Evolutionary conservation across 208 protist species (phyloP), one percentile per base, ranked within the genome.

Genomic region (Leishmania major): DNA sequence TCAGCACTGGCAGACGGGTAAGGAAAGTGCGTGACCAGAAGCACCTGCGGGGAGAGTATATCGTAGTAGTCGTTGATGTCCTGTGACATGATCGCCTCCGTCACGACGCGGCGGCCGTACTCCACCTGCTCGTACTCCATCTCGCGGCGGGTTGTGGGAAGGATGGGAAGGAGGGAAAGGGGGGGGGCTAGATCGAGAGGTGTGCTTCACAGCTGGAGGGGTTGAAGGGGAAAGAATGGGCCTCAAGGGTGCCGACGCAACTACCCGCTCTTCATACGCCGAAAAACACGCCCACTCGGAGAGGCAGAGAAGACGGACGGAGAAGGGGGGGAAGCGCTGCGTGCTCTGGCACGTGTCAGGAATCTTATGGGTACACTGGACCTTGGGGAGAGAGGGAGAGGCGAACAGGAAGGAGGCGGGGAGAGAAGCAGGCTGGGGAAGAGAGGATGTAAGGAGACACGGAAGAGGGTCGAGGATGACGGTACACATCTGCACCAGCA

Each of bases 91-190:
- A 97, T 91, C 64, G 79, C 77, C 15, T 87, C 81, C 31, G 70
- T 81, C 71, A 97, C 86, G 35, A 88, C 84, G 43, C 89, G 87
- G 37, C 86, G 90, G 47, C 91, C 88, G 47, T 90, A 81, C 75
- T 97, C 93, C n/a, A 95, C 83, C 72, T 96, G 92, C 72, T 97
- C 94, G 86, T 95, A 96, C 87, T 97, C 92, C 94, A 97, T 97
- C 2, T 55, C 22, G 6, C 11, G 13, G 11, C 35, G 55, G 75
- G 71, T 49, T n/a, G 10, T 62, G 70, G 17, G 35, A 22, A 43
- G 0, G 43, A 22, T 35, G 7, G 45, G 28, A 28, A 10, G 72
- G 15, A 17, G 35, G 35, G 35, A 5, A 3, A n/a, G n/a, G n/a
- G 10, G 3, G 6, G 19, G 6, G 40, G 67, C 17, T 70, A 45